phyloP scores from a whole-genome alignment of 23 red algal genomes.

The Cyanidium caldarium region DNA sequence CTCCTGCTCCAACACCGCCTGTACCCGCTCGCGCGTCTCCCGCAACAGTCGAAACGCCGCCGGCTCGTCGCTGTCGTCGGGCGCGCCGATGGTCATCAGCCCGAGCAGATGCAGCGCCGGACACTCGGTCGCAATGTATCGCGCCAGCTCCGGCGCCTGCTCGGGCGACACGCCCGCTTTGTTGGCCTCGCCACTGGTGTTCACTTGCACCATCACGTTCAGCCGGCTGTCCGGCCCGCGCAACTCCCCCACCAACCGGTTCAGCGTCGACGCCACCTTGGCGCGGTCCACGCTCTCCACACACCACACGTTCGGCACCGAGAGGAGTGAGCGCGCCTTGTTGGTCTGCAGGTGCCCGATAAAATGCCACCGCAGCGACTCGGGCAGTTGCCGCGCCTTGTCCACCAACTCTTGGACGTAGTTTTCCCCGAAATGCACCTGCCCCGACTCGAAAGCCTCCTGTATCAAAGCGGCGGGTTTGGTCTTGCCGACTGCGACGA shows the following conservation, averaged over 20 bases:
- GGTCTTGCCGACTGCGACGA: slow-evolving; percentile 91
- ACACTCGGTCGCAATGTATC: slow-evolving; percentile 30
- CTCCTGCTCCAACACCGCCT: neutral
- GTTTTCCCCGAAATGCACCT: slow-evolving; percentile 91
- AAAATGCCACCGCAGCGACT: slow-evolving; percentile 73
- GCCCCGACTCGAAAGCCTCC: slow-evolving; percentile 51
- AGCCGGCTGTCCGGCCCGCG: slow-evolving; percentile 2
- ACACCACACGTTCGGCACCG: slow-evolving; percentile 34
- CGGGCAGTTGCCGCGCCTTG: slow-evolving; percentile 35
- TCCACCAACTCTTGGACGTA: slow-evolving; percentile 83
- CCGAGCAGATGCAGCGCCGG: slow-evolving; percentile 42
- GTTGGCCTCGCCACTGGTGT: slow-evolving; percentile 62
- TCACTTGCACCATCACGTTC: slow-evolving; percentile 88
- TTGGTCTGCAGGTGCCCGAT: slow-evolving; percentile 87
- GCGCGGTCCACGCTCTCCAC: slow-evolving; percentile 79
- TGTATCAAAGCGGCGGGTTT: slow-evolving; percentile 23
- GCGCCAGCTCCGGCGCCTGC: slow-evolving; percentile 32
- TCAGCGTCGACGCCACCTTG: slow-evolving; percentile 53
- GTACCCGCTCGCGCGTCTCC: slow-evolving; percentile 21
- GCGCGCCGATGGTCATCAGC: slow-evolving; percentile 93
- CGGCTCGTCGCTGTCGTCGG: slow-evolving; percentile 29
- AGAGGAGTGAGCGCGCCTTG: slow-evolving; percentile 47
- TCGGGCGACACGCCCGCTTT: slow-evolving; percentile 48
- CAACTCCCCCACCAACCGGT: slow-evolving; percentile 20
- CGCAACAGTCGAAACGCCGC: slow-evolving; percentile 35